Evolutionary conservation across 192 early-diverging fungal species (phyloP), one percentile per base, ranked within the genome.

Genomic region (Borealophlyctis nickersoniae): DNA sequence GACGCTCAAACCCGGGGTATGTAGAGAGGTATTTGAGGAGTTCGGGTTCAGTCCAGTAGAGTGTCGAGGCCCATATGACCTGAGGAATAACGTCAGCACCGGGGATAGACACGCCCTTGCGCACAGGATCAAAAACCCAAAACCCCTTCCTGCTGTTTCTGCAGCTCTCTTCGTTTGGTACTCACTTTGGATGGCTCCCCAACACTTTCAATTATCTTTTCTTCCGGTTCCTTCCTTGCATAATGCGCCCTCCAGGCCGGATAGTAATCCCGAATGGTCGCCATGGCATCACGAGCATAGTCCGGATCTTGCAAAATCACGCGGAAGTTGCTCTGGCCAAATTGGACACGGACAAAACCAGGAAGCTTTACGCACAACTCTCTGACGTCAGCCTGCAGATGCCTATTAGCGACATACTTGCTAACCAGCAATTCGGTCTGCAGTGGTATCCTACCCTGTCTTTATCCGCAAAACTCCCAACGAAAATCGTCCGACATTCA

Each of bases 261-360:
- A 1, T 27, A 9, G n/a, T 3, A 27, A 0, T 28, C 22, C 14
- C 35, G 19, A 19, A 73, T 49, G 33, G 13, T 35, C 22, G 33
- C 22, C 35, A 73, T 49, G 30, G 72, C 66, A 7, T 73, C 60
- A 11, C 28, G 7, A 3, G 72, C 72, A 33, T 56, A 30, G 11
- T 56, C 61, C 7, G 67, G 28, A 32, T 54, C 32, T 5, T 60
- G n/a, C 14, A 73, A 60, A 4, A 72, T 48, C 9, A 69, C 62
- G 27, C 69, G 65, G 62, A 70, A 73, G 30, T 76, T 63, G 26
- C 22, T 36, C 2, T 45, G 66, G 4, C 60, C 62, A 55, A 65
- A 73, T 27, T 68, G 67, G n/a, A 63, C 27, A 26, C 69, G 66
- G 7, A 53, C 26, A 36, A 73, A 73, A 4, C 72, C 72, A 49